phyloP scores from a whole-genome alignment of 768 basidiomycete genomes.

The Porphyrellus cyaneotinctus region DNA sequence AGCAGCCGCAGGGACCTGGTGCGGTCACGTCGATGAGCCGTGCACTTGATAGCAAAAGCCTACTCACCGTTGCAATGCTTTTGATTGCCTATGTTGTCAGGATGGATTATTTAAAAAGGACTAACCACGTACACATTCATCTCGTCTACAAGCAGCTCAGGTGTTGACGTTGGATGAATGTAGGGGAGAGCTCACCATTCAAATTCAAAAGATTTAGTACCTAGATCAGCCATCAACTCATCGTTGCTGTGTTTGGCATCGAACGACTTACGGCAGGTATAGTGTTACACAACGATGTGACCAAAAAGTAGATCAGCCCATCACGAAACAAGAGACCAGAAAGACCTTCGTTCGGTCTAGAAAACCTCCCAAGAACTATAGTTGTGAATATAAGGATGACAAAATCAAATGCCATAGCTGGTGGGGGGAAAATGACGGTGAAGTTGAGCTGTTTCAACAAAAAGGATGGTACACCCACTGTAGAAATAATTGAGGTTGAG shows the following conservation, averaged over 20 bases:
- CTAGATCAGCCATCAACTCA: conserved; percentile 5
- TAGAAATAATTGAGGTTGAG: conserved; percentile 67
- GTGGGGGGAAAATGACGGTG: neutral
- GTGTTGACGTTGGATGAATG: neutral
- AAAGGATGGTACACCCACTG: conserved; percentile 42
- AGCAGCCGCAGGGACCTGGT: conserved; percentile 61
- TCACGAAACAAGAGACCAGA: conserved; percentile 71
- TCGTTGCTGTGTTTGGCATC: neutral
- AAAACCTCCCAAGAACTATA: conserved; percentile 43
- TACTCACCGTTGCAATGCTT: conserved; percentile 25
- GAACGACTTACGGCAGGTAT: conserved; percentile 54
- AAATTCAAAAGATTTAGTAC: conserved; percentile 25
- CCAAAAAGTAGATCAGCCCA: conserved; percentile 64
- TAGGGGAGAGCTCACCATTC: conserved; percentile 16
- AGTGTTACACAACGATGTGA: conserved; percentile 62
- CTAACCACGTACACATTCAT: conserved; percentile 24
- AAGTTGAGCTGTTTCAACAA: neutral
- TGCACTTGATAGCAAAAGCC: neutral
- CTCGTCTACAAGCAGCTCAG: conserved; percentile 16
- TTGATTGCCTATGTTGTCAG: conserved; percentile 1
- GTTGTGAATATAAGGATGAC: conserved; percentile 55
- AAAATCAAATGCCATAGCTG: conserved; percentile 70
- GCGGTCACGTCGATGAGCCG: neutral
- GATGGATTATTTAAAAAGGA: neutral
- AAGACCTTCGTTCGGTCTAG: conserved; percentile 50